Evolutionary conservation across 2,329 filamentous ascomycete species (phyloP), one percentile per base, ranked within the genome.

Genomic region (Aspergillus viridinutans): DNA sequence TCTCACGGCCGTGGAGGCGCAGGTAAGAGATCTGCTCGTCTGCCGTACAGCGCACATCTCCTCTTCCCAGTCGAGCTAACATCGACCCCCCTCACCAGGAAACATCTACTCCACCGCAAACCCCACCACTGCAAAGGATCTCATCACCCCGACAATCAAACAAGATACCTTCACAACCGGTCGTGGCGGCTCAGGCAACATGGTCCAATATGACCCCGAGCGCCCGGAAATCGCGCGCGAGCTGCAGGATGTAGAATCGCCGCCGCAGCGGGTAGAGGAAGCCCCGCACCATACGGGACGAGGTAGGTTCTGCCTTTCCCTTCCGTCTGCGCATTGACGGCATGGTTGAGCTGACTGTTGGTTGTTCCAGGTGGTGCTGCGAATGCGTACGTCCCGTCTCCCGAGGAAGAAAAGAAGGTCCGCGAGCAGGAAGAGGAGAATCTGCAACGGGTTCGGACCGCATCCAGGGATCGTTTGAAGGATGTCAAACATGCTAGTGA

Each of bases 101-200:
- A 90, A 90, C 78, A 89, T 90, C 56, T 71, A 69, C 70, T 80
- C 82, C 69, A 80, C 83, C 62, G 73, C 78, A 57, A 72, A 78
- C 61, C 62, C 70, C 48, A 67, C 85, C 48, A 75, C 79, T 29
- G 78, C 85, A 52, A 77, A 83, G 61, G 89, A 93, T 68, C 85
- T 96, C 61, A 79, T 87, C 67, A 96, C 92, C 1, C 92, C 92
- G 1, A 89, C 85, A 12, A 84, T 97, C 70, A 96, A 95, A 78
- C 84, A 84, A 49, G 78, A 89, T n/a, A 81, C 90, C 63, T 92
- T 93, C 70, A 96, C 92, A 21, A 97, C 92, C 3, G 92, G 92
- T 56, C 89, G 92, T 52, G 92, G 92, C 55, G 92, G 92, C 59
- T 87, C 84, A 4, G 92, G 92, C 58, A 96, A 96, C 79, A 96